phyloP scores from a whole-genome alignment of 257 asterid genomes.

The Solanum pinnatisectum region DNA sequence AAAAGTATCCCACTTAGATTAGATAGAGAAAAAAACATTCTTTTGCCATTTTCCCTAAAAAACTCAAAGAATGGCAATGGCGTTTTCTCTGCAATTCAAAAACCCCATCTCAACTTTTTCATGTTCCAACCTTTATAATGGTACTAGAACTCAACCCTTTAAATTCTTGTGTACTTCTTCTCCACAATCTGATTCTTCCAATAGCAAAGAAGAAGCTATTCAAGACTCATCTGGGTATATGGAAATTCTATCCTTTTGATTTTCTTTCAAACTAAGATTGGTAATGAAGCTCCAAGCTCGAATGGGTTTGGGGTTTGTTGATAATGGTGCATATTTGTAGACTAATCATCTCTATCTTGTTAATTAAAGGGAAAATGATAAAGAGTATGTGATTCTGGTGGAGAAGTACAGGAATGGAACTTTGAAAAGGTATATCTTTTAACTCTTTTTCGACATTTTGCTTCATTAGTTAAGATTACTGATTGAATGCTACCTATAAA shows the following conservation, averaged over 20 bases:
- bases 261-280: not conserved
- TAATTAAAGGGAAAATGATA: conserved; percentile 32
- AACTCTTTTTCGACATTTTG: not conserved
- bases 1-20: not conserved
- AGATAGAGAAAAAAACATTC: not conserved
- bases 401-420: conserved; percentile 79
- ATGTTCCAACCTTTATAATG: not conserved
- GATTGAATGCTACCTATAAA: not conserved
- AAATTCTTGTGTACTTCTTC: not conserved
- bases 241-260: not conserved
- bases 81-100: conserved; percentile 22
- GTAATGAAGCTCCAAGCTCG: not conserved
- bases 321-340: not conserved
- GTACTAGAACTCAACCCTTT: not conserved
- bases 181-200: not conserved
- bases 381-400: conserved; percentile 37
- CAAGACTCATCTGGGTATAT: not conserved
- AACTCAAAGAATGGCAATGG: conserved; percentile 15
- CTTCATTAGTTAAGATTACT: not conserved
- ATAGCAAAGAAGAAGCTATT: not conserved
- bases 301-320: not conserved
- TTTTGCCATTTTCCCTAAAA: not conserved
- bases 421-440: conserved; percentile 47
- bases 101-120: conserved; percentile 15
- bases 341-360: not conserved